phyloP scores from a whole-genome alignment of 2,329 filamentous ascomycete genomes.

The Ophiostoma australiae region DNA sequence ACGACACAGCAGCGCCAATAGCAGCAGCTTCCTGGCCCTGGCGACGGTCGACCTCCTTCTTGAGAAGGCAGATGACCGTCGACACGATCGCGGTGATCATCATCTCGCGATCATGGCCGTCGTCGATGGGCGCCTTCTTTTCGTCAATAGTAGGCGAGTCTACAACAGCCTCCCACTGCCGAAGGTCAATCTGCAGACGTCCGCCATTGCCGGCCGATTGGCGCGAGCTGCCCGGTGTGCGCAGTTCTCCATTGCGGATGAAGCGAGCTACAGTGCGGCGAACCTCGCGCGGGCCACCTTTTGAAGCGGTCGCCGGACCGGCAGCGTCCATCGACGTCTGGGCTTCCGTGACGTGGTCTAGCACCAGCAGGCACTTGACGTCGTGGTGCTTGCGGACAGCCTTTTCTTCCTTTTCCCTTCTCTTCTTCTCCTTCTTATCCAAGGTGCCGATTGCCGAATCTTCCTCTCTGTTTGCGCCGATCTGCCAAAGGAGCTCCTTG shows the following conservation, averaged over 20 bases:
- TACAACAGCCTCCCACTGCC: constrained; percentile 35
- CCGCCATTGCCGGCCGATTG: constrained; percentile 49
- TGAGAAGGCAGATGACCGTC: constrained; percentile 57
- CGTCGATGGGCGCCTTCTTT: constrained; percentile 28
- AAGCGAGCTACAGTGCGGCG: constrained; percentile 41
- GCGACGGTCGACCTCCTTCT: constrained; percentile 59
- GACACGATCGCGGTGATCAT: constrained; percentile 49
- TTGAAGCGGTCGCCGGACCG: background rate
- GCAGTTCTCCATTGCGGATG: constrained; percentile 38
- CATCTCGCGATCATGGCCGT: constrained; percentile 35
- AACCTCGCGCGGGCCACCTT: constrained; percentile 33
- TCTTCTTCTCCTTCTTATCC: background rate
- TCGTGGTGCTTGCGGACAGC: constrained; percentile 30
- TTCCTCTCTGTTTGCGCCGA: background rate
- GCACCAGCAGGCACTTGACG: constrained; percentile 44
- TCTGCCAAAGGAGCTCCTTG: constrained; percentile 3
- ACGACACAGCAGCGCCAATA: constrained; percentile 2
- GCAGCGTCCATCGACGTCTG: background rate
- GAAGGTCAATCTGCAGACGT: constrained; percentile 36
- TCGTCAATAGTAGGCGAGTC: background rate
- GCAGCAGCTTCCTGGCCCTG: constrained; percentile 47
- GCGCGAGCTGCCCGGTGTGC: constrained; percentile 38
- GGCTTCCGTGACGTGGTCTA: constrained; percentile 43
- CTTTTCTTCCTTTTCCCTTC: constrained; percentile 30
- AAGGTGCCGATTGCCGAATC: background rate